A percentile compares a stretch with the other conserved stretches of the same genome.
These are phyloP conservation scores for Annulohypoxylon maeteangense DNA, from an alignment of 495 filamentous ascomycete genomes.

Conservation along the genomic window DNA sequence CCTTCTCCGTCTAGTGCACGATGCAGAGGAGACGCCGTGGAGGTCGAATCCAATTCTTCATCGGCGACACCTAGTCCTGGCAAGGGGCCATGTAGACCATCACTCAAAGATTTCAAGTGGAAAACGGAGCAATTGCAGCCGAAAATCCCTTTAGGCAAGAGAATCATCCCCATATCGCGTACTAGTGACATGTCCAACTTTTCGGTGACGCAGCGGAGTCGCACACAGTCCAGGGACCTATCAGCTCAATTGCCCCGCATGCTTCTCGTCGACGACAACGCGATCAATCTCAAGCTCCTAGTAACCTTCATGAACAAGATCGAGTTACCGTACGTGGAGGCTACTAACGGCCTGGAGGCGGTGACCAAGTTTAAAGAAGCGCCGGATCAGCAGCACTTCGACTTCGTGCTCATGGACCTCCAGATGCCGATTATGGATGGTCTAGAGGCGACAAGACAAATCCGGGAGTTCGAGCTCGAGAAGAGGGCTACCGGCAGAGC, in stretches of 20 bases:
- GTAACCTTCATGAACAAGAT: conserved; percentile 67
- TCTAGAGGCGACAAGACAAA: conserved; percentile 65
- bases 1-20: conserved; percentile 2
- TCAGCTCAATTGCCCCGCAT: conserved; percentile 47
- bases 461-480: conserved; percentile 62
- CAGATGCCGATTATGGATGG: conserved; percentile 76
- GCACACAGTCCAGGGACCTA: conserved; percentile 10
- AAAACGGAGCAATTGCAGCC: conserved; percentile 24
- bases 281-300: conserved; percentile 78
- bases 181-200: background rate
- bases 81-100: conserved; percentile 17
- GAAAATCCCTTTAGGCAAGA: conserved; percentile 6
- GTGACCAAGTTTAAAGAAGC: conserved; percentile 50
- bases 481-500: background rate
- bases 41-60: conserved; percentile 18
- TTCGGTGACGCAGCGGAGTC: background rate
- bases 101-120: conserved; percentile 31
- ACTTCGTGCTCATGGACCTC: conserved; percentile 72
- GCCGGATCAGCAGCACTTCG: conserved; percentile 46
- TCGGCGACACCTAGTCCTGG: conserved; percentile 13
- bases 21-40: background rate
- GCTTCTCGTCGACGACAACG: conserved; percentile 79
- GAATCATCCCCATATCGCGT: background rate
- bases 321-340: conserved; percentile 53
- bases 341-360: conserved; percentile 58